Conservation (phyloP, 129 eudicot genomes). For the Ambrosia trifida region DNA sequence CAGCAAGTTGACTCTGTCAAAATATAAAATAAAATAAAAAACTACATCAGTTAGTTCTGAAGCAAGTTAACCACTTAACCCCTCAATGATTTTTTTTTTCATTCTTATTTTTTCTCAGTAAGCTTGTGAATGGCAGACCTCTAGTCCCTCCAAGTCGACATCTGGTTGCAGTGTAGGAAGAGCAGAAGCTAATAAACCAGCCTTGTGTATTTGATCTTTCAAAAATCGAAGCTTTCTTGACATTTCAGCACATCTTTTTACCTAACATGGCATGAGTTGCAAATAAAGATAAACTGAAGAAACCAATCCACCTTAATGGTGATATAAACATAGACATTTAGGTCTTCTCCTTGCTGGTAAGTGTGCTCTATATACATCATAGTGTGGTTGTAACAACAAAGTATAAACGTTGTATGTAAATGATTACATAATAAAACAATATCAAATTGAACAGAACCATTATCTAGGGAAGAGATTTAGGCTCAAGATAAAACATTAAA, state of each 20-base stretch:
- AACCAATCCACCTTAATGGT: slow-evolving; percentile 7
- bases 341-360: slow-evolving; percentile 5
- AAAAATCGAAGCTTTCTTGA: slow-evolving; percentile 85
- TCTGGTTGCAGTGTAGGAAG: slow-evolving; percentile 64
- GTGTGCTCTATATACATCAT: slow-evolving; percentile 13
- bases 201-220: slow-evolving; percentile 88
- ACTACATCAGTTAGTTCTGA: too few relatives aligned
- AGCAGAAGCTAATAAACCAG: slow-evolving; percentile 64
- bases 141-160: slow-evolving; percentile 77
- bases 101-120: background rate
- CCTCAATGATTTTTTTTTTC: slow-evolving; percentile 5
- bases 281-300: slow-evolving; percentile 21
- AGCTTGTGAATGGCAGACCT: slow-evolving; percentile 50
- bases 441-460: slow-evolving; percentile 7
- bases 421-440: slow-evolving; percentile 8
- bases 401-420: slow-evolving; percentile 1
- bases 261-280: slow-evolving; percentile 43
- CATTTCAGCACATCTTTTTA: slow-evolving; percentile 98
- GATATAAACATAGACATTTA: slow-evolving; percentile 4
- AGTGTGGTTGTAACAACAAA: slow-evolving; percentile 13
- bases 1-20: slow-evolving; percentile 71
- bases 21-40: background rate
- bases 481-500: slow-evolving; percentile 3
- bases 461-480: background rate
- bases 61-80: slow-evolving; percentile 17